Evolutionary conservation across 208 protist genomes (phyloP).

Genomic region (Trypanosomatidae sp.): DNA sequence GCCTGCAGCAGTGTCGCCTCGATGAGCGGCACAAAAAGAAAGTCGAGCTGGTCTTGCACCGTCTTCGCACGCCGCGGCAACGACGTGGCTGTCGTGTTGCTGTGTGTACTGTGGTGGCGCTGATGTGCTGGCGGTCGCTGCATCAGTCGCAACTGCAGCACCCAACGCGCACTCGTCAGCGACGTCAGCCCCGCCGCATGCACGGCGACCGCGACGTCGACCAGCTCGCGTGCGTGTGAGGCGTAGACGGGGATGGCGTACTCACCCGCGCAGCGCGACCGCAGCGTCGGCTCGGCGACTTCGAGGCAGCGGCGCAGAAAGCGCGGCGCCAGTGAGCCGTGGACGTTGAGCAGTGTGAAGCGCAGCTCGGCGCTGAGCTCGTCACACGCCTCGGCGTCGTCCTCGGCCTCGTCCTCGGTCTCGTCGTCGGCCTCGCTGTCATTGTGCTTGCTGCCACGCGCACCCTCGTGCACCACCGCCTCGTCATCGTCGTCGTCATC

Average conservation of each 20-base stretch:
- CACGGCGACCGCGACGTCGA: slow-evolving; percentile 44
- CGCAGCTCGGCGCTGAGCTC: slow-evolving; percentile 65
- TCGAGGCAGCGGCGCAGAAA: slow-evolving; percentile 40
- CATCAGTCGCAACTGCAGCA: slow-evolving; percentile 90
- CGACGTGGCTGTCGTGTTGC: too few relatives aligned
- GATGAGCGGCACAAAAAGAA: slow-evolving; percentile 96
- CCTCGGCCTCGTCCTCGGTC: too few relatives aligned
- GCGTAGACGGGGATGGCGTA: slow-evolving; percentile 75
- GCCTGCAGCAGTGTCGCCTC: too few relatives aligned
- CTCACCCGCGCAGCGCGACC: slow-evolving; percentile 53
- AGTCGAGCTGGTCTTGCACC: slow-evolving; percentile 93
- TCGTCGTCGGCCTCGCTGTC: slow-evolving; percentile 5
- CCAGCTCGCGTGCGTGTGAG: slow-evolving; percentile 38
- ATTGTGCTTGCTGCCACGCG: too few relatives aligned
- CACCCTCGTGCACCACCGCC: too few relatives aligned
- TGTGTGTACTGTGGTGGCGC: too few relatives aligned
- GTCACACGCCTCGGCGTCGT: slow-evolving; percentile 17
- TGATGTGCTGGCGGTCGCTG: too few relatives aligned
- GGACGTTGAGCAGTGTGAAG: slow-evolving; percentile 57
- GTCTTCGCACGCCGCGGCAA: slow-evolving; percentile 29
- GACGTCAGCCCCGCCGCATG: slow-evolving; percentile 33
- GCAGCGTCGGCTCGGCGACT: slow-evolving; percentile 39
- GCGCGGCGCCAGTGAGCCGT: slow-evolving; percentile 31
- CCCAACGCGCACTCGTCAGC: slow-evolving; percentile 86
- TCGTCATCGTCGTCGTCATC: too few relatives aligned